Evolutionary conservation across 768 basidiomycete genomes (phyloP).

Genomic region (Suillus alpinus): DNA sequence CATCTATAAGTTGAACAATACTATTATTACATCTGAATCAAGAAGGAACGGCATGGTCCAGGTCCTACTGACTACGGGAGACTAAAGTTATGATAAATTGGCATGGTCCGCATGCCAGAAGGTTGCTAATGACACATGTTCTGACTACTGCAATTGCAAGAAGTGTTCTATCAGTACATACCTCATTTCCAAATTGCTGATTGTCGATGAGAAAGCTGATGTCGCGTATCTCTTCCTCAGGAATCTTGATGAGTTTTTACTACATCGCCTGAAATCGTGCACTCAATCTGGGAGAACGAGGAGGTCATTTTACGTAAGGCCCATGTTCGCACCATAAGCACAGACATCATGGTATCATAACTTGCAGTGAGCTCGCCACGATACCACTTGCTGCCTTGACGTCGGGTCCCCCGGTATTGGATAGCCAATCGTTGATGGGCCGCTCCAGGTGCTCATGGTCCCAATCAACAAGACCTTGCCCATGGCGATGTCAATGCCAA

Average conservation of each 20-base stretch:
- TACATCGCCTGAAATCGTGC: background rate
- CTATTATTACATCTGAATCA: background rate
- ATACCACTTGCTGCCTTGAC: background rate
- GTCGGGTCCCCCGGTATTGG: background rate
- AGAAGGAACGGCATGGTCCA: too few species aligned
- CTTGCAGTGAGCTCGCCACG: background rate
- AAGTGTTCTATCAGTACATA: background rate
- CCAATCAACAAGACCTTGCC: background rate
- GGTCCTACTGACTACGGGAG: background rate
- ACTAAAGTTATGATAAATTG: background rate
- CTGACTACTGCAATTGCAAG: background rate
- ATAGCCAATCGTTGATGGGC: background rate
- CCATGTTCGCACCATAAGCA: background rate
- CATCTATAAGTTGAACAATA: background rate
- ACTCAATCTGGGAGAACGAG: background rate
- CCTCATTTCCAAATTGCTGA: background rate
- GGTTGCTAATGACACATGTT: background rate
- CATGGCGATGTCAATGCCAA: background rate
- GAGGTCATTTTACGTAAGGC: background rate
- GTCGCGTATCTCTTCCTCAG: constrained; percentile 21
- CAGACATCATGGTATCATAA: background rate
- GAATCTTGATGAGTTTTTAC: constrained; percentile 16
- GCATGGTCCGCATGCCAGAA: background rate
- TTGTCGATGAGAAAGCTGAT: constrained; percentile 37
- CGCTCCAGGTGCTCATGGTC: background rate